These are phyloP conservation scores for Apostasia ramifera DNA, from an alignment of 106 monocot genomes.

Conservation along the genomic window DNA sequence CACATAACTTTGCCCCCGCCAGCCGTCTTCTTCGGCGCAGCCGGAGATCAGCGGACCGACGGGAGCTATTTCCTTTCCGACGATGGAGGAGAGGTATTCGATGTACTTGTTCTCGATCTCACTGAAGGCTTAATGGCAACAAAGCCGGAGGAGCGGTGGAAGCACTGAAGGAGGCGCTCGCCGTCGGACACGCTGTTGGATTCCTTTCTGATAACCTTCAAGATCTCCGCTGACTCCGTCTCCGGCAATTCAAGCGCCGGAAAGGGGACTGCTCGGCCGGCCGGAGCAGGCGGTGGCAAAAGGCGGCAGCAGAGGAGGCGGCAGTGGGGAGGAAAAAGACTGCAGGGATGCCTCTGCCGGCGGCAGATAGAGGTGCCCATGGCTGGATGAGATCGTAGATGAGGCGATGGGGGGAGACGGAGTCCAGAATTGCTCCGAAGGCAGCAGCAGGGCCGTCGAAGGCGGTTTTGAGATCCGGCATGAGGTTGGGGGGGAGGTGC, in stretches of 20 bases:
- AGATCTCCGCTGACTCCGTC: neutral
- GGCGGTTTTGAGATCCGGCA: constrained; percentile 35
- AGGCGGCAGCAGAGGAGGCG: constrained; percentile 23
- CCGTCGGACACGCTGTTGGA: constrained; percentile 21
- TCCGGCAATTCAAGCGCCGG: constrained; percentile 4
- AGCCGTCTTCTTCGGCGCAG: neutral
- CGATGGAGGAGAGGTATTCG: constrained; percentile 31
- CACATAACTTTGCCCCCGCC: neutral
- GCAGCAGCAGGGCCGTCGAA: constrained; percentile 33
- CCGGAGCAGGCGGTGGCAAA: constrained; percentile 17
- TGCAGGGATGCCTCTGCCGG: constrained; percentile 25
- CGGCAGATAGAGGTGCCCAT: constrained; percentile 44
- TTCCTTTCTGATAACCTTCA: neutral
- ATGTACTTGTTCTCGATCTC: constrained; percentile 48
- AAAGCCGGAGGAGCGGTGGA: constrained; percentile 26
- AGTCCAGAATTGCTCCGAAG: constrained; percentile 26
- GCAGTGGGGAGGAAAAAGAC: constrained; percentile 31
- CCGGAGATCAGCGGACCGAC: constrained; percentile 32
- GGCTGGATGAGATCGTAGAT: constrained; percentile 64
- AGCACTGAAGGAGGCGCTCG: constrained; percentile 32
- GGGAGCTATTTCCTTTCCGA: constrained; percentile 38
- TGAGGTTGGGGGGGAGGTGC: constrained; percentile 39
- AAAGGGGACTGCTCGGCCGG: constrained; percentile 23
- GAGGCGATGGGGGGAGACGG: constrained; percentile 28
- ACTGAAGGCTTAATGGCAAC: constrained; percentile 40